Conservation (phyloP, 805 yeast species). For the Candida piceae region DNA sequence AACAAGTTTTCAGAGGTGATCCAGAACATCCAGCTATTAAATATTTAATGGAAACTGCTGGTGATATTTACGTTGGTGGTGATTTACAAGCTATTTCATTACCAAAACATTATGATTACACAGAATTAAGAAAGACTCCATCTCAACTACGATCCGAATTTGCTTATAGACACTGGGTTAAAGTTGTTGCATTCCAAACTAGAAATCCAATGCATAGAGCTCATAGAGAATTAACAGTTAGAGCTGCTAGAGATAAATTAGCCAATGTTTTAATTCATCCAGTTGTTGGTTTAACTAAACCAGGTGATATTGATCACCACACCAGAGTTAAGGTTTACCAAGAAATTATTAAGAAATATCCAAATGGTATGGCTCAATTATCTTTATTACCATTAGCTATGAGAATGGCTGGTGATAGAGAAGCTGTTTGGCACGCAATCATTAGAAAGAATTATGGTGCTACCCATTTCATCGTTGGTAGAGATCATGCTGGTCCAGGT, state of each 20-base stretch:
- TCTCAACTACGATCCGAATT: conserved; percentile 86
- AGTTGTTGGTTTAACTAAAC: conserved; percentile 94
- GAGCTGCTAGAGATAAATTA: conserved; percentile 92
- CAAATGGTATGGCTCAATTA: conserved; percentile 87
- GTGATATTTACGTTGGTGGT: conserved; percentile 88
- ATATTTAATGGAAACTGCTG: conserved; percentile 67
- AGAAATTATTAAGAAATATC: conserved; percentile 87
- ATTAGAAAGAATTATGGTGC: conserved; percentile 96
- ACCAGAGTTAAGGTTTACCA: conserved; percentile 94
- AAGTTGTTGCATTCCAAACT: conserved; percentile 95
- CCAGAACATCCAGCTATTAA: conserved; percentile 92
- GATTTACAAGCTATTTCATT: conserved; percentile 74
- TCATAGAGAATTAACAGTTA: conserved; percentile 90
- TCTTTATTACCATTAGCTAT: conserved; percentile 90
- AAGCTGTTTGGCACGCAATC: conserved; percentile 97
- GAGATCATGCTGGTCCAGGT: conserved; percentile 99
- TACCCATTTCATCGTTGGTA: conserved; percentile 93
- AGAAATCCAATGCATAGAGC: conserved; percentile 99
- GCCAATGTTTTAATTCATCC: conserved; percentile 91
- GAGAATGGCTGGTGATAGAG: conserved; percentile 99
- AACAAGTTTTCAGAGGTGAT: conserved; percentile 89
- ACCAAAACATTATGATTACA: conserved; percentile 88
- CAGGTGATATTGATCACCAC: conserved; percentile 97
- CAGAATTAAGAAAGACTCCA: conserved; percentile 83
- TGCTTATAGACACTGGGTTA: conserved; percentile 72